A percentile compares a stretch with the other conserved stretches of the same genome.
Conservation (phyloP, 2,329 filamentous ascomycete species). For the Chaetomiaceae sp. region DNA sequence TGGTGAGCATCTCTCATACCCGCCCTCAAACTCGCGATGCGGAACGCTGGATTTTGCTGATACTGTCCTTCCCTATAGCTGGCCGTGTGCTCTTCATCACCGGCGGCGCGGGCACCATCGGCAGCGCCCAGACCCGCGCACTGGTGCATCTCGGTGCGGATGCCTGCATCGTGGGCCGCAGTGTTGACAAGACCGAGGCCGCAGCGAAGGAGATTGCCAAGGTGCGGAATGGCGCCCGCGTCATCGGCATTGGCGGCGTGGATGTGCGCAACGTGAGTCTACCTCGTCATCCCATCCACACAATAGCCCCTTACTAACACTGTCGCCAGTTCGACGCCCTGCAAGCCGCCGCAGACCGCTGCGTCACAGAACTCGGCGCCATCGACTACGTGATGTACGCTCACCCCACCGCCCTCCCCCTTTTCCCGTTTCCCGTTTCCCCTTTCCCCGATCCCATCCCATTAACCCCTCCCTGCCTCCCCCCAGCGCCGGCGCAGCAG, state of each 20-base stretch:
- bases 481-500: constrained; percentile 78
- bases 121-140: constrained; percentile 86
- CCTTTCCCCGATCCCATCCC: not conserved
- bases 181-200: constrained; percentile 76
- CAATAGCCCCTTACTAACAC: not conserved
- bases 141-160: constrained; percentile 87
- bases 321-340: constrained; percentile 51
- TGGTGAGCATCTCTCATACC: too few relatives aligned
- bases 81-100: constrained; percentile 92
- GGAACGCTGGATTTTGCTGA: constrained; percentile 4
- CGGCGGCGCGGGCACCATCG: constrained; percentile 88
- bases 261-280: constrained; percentile 64
- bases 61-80: constrained; percentile 41
- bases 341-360: constrained; percentile 68
- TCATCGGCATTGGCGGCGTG: constrained; percentile 77
- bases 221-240: constrained; percentile 69
- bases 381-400: constrained; percentile 89
- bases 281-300: constrained; percentile 6
- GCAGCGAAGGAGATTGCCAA: constrained; percentile 78
- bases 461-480: constrained; percentile 1
- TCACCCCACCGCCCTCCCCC: not conserved
- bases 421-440: not conserved
- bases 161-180: constrained; percentile 89
- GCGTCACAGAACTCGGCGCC: constrained; percentile 72
- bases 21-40: too few relatives aligned